Evolutionary conservation across 805 yeast species (phyloP), one percentile per base, ranked within the genome.

Genomic region (Cyberlindnera veronae): DNA sequence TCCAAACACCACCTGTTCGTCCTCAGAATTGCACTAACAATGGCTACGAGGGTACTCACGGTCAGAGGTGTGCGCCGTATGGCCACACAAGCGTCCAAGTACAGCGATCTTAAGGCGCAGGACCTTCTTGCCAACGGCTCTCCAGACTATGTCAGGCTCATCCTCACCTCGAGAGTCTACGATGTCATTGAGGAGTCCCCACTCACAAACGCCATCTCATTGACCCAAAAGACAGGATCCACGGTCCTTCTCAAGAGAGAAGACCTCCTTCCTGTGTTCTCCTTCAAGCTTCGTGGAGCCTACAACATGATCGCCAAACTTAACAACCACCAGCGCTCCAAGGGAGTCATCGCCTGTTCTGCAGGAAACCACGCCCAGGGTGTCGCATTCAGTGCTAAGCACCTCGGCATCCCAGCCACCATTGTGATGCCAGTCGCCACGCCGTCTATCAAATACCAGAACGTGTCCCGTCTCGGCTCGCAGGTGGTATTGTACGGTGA

Each of bases 361-460:
- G 99, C 99, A 4, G 99, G 99, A 26, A 93, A 93, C 63, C 99
- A 93, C 55, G 99, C 99, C 2, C 99, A 93, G 61, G 99, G 99
- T 51, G 98, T 93, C 12, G 99, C 99, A 0, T 91, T 66, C 60
- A 84, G 95, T 17, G 96, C 98, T 4, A 79, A 78, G 45, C 78
- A 82, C 44, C 69, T 93, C 57, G 83, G 82, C 20, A 88, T 93
- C 38, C 93, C 96, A 4, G 91, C 98, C 4, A 91, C 97, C 5
- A 93, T 93, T 39, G 98, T 93, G 33, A 93, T 93, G 99, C 99
- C 99, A 3, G 81, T 87, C 3, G 91, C 95, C 3, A 93, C 99
- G 1, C 99, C 99, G 2, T 80, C 91, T 12, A 95, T 93, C 67
- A 93, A 93, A 63, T 93, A 79, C 62, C 79, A 84, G 56, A 93